Evolutionary conservation across 768 basidiomycete genomes (phyloP).

Genomic region (Mycena epipterygia): DNA sequence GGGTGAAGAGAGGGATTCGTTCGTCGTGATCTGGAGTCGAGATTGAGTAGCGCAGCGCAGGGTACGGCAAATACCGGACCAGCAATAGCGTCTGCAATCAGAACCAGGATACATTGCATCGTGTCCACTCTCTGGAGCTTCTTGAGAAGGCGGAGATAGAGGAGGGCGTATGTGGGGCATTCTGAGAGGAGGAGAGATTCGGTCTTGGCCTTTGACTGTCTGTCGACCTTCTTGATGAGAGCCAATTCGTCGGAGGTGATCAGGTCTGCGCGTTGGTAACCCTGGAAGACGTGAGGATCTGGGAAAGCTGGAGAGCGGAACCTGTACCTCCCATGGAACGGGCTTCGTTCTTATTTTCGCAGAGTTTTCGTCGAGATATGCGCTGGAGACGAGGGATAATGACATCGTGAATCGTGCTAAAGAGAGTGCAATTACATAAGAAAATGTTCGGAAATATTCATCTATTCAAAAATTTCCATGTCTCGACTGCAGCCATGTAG

Average conservation of each 20-base stretch:
- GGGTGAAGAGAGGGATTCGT: slow-evolving; percentile 82
- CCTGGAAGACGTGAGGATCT: slow-evolving; percentile 61
- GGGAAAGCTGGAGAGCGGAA: background rate
- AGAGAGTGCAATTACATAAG: no score
- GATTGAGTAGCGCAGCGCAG: background rate
- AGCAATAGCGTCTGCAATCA: slow-evolving; percentile 89
- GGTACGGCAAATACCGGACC: slow-evolving; percentile 59
- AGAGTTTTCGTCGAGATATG: slow-evolving; percentile 89
- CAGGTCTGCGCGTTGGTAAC: slow-evolving; percentile 94
- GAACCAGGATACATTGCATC: slow-evolving; percentile 87
- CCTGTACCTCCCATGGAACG: slow-evolving; percentile 93
- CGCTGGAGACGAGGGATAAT: slow-evolving; percentile 81
- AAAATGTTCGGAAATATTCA: no score
- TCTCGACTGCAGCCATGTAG: slow-evolving; percentile 24
- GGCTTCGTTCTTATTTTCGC: slow-evolving; percentile 91
- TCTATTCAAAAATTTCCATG: background rate
- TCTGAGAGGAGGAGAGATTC: slow-evolving; percentile 88
- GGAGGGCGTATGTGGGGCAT: slow-evolving; percentile 83
- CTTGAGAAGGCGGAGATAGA: slow-evolving; percentile 92
- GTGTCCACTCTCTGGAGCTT: slow-evolving; percentile 87
- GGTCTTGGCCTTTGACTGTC: slow-evolving; percentile 78
- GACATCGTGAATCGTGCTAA: no score
- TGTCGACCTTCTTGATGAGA: slow-evolving; percentile 92
- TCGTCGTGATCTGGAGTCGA: slow-evolving; percentile 84
- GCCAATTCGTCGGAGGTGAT: slow-evolving; percentile 89